Base-by-base conservation (phyloP, 371 early-diverging fungal species). In the Mortierella polycephala region DNA sequence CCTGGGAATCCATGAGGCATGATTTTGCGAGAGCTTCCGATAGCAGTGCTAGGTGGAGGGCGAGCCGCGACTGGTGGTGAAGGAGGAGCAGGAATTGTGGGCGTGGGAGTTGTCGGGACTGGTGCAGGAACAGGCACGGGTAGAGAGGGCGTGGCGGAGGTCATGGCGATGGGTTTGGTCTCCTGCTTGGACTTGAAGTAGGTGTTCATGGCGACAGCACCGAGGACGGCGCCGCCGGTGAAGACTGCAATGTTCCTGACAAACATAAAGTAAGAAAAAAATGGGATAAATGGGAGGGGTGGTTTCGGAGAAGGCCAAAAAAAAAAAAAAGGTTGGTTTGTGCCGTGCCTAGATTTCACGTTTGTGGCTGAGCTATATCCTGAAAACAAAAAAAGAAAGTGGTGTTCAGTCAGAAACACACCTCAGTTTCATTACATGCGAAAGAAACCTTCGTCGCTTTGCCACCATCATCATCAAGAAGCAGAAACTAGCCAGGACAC, bases 1-100 rank as follows among this genome's bases (percentile, higher is more conserved):
- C 79, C 79, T 44, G 79, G 79, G 55, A 79, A 79, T 41, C 79
- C 79, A 58, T 72, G 73, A 40, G 79, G 79, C 62, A 79, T 65
- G 57, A 79, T 79, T 55, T 64, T 69, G 66, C 65, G 72, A 7
- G 65, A 21, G 30, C 44, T 51, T 12, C 73, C 72, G 46, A 65
- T 37, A 5, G 73, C 18, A 13, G 68, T 54, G n/a, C 13, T 39
- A 1, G 71, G 71, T 21, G 62, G 69, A 39, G 71, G 77, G 7
- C 67, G 66, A 12, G 59, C 21, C 8, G 49, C 58, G 41, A 65
- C 58, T 47, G 77, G 64, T 37, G 75, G 69, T 13, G 67, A 37
- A 40, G 65, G 59, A 30, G 30, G 30, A 30, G 30, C 30, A 30
- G 30, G 30, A 4, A 4, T 30, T 20, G 37, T 40, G 37, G 62